phyloP scores from a whole-genome alignment of 805 yeast species.

The Ogataea methylovora region DNA sequence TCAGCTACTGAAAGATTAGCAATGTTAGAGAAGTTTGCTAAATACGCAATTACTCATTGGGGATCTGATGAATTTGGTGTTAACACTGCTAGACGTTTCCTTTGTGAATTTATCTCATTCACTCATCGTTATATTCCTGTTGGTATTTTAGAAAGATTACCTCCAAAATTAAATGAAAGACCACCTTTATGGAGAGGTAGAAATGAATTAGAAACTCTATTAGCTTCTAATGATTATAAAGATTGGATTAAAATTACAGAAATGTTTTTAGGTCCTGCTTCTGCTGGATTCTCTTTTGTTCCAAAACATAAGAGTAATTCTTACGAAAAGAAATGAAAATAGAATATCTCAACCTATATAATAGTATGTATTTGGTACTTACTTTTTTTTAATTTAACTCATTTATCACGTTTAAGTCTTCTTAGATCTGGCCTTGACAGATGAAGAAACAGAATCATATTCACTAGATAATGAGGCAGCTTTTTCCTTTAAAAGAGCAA shows the following conservation, averaged over 20 bases:
- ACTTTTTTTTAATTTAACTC: too few species aligned
- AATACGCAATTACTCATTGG: constrained; percentile 92
- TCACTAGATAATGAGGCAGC: constrained; percentile 59
- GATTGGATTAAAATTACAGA: constrained; percentile 97
- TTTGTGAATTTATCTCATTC: constrained; percentile 92
- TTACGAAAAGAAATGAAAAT: constrained; percentile 28
- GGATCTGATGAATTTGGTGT: constrained; percentile 96
- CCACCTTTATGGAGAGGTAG: constrained; percentile 94
- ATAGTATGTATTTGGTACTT: not conserved
- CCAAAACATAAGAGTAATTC: constrained; percentile 97
- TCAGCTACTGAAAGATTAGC: constrained; percentile 84
- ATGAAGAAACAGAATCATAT: constrained; percentile 32
- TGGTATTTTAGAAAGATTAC: constrained; percentile 83
- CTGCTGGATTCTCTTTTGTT: constrained; percentile 63
- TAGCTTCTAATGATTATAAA: constrained; percentile 76
- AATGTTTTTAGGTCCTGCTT: constrained; percentile 86
- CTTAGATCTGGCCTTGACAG: constrained; percentile 1
- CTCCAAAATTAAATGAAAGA: constrained; percentile 85
- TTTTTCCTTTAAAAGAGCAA: constrained; percentile 64
- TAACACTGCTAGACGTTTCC: constrained; percentile 75
- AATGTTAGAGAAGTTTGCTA: constrained; percentile 58
- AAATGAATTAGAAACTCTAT: constrained; percentile 81
- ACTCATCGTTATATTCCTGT: constrained; percentile 92
- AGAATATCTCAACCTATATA: not conserved
- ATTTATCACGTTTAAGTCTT: not conserved